Conservation (phyloP, 805 yeast genomes). For the Saturnispora bothae region DNA sequence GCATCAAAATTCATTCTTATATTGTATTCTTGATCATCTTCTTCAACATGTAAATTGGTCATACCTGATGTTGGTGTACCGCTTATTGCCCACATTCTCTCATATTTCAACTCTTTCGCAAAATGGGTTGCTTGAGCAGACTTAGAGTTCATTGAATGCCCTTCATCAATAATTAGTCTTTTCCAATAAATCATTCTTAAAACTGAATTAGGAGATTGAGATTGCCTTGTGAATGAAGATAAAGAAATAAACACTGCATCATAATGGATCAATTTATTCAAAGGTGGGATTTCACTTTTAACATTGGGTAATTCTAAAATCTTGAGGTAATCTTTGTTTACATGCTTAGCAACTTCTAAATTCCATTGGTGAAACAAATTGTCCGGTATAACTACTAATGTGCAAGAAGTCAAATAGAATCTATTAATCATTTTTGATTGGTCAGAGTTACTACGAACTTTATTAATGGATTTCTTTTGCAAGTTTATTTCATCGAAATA, state of each 20-base stretch:
- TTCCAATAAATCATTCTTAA: slow-evolving; percentile 49
- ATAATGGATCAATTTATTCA: slow-evolving; percentile 29
- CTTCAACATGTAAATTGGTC: slow-evolving; percentile 42
- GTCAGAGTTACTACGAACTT: too few relatives aligned
- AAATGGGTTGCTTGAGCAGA: slow-evolving; percentile 38
- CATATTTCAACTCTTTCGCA: slow-evolving; percentile 41
- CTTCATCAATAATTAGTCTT: slow-evolving; percentile 64
- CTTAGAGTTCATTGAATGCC: slow-evolving; percentile 51
- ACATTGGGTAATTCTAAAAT: slow-evolving; percentile 23
- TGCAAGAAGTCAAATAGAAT: slow-evolving; percentile 38
- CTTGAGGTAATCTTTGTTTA: slow-evolving; percentile 29
- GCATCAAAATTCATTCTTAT: slow-evolving; percentile 42
- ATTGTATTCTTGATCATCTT: slow-evolving; percentile 29
- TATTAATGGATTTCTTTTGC: not conserved
- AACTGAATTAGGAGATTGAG: slow-evolving; percentile 26
- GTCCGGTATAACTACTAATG: slow-evolving; percentile 56
- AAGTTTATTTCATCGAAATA: slow-evolving; percentile 24
- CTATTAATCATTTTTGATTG: slow-evolving; percentile 11
- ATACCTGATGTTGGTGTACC: slow-evolving; percentile 72
- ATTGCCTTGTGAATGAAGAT: slow-evolving; percentile 35
- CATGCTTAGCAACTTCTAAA: slow-evolving; percentile 47
- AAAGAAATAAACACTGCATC: slow-evolving; percentile 46
- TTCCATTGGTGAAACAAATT: slow-evolving; percentile 59
- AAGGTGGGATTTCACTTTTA: slow-evolving; percentile 19
- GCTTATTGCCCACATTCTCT: slow-evolving; percentile 63